These are phyloP conservation scores for Jamesozyma hellenica DNA, from an alignment of 805 yeast genomes.

Conservation along the genomic window DNA sequence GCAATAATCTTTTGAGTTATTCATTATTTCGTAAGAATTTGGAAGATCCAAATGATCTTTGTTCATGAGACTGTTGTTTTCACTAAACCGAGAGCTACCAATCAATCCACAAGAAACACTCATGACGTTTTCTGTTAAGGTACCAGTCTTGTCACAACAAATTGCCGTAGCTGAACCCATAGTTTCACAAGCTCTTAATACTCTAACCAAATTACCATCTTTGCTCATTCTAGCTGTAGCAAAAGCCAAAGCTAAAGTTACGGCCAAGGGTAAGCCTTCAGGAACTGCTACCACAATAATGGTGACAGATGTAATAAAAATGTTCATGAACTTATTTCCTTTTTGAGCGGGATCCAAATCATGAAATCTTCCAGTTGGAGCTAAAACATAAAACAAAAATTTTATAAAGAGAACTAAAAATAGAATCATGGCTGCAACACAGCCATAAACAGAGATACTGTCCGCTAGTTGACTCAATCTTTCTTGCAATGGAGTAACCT, in stretches of 20 bases:
- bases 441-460: constrained; percentile 91
- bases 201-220: constrained; percentile 93
- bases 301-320: constrained; percentile 84
- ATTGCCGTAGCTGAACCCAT: constrained; percentile 98
- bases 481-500: constrained; percentile 80
- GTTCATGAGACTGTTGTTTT: constrained; percentile 24
- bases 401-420: constrained; percentile 72
- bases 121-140: constrained; percentile 91
- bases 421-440: constrained; percentile 71
- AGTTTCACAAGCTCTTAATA: constrained; percentile 87
- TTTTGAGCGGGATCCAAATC: constrained; percentile 53
- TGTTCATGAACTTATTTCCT: constrained; percentile 75
- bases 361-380: constrained; percentile 35
- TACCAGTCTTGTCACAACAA: constrained; percentile 96
- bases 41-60: background rate
- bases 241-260: constrained; percentile 90
- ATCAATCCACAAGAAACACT: constrained; percentile 70
- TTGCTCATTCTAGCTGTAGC: constrained; percentile 97
- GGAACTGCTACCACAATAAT: constrained; percentile 98
- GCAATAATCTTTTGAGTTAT: constrained; percentile 5
- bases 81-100: constrained; percentile 50
- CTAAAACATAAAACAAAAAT: constrained; percentile 49
- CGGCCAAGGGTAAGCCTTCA: constrained; percentile 96
- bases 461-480: constrained; percentile 77
- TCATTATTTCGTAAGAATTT: constrained; percentile 5